Evolutionary conservation across 2,329 filamentous ascomycete species (phyloP).

Genomic region (Pseudogymnoascus destructans): DNA sequence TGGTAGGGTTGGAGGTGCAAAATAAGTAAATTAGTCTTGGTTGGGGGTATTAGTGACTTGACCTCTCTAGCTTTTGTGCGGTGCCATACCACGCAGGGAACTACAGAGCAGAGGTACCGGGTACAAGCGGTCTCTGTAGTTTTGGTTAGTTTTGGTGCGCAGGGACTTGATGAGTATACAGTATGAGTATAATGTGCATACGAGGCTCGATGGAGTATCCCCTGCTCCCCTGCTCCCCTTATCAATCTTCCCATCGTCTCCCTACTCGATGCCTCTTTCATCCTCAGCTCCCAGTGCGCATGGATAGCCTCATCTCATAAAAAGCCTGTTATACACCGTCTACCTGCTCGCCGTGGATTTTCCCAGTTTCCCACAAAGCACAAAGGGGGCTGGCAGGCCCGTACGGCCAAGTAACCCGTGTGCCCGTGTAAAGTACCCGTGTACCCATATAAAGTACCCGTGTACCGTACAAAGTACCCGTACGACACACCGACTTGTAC

Average conservation of each 20-base stretch:
- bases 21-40: not conserved
- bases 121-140: not conserved
- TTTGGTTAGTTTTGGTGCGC: no score
- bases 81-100: accelerated
- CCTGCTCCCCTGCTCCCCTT: not conserved
- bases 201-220: not conserved
- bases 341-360: not conserved
- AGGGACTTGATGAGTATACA: not conserved
- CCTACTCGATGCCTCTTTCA: not conserved
- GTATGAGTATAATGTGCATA: not conserved
- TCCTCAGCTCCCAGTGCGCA: not conserved
- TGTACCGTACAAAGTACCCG: not conserved
- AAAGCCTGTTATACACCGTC: not conserved
- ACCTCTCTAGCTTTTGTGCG: not conserved
- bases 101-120: not conserved
- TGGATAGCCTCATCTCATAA: not conserved
- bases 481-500: not conserved
- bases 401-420: no score
- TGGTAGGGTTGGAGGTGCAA: not conserved
- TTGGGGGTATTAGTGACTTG: not conserved
- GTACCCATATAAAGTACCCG: no score
- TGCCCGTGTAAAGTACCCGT: no score
- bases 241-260: not conserved
- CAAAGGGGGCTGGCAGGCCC: no score
- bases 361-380: no score